These are phyloP conservation scores for Triglochin maritima DNA, from an alignment of 106 monocot genomes.

Conservation along the genomic window DNA sequence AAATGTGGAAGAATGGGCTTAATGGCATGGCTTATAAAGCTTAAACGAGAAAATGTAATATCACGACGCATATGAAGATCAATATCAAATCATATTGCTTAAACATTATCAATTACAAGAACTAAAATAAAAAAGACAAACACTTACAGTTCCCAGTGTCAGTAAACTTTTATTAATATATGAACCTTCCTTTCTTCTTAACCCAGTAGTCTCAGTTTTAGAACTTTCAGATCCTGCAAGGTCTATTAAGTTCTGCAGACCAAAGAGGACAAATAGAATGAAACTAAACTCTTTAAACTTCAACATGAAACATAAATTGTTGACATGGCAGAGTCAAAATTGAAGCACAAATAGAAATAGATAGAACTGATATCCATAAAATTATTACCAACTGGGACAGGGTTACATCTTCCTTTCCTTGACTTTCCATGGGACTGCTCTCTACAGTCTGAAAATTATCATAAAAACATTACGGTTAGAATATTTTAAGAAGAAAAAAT, in stretches of 20 bases:
- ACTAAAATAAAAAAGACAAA: background rate
- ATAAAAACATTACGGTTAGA: background rate
- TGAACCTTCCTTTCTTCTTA: constrained; percentile 95
- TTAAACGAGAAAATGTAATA: no score
- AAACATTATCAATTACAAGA: background rate
- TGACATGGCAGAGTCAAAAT: background rate
- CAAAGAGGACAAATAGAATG: background rate
- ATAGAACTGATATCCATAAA: background rate
- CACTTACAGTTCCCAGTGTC: constrained; percentile 89
- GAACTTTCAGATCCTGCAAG: constrained; percentile 99
- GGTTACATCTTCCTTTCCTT: constrained; percentile 63
- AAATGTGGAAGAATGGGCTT: no score
- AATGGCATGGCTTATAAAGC: no score
- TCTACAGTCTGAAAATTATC: constrained; percentile 60
- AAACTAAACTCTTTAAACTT: no score
- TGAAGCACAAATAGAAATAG: background rate
- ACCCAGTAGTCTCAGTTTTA: constrained; percentile 90
- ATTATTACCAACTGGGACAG: constrained; percentile 77
- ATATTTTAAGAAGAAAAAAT: no score
- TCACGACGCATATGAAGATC: no score
- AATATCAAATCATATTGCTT: background rate
- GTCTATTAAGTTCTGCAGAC: constrained; percentile 88
- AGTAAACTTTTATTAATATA: constrained; percentile 97
- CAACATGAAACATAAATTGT: background rate
- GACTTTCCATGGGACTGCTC: constrained; percentile 67